Conservation (phyloP, 2,329 filamentous ascomycete genomes). For the Phaeosphaeria sp. region DNA sequence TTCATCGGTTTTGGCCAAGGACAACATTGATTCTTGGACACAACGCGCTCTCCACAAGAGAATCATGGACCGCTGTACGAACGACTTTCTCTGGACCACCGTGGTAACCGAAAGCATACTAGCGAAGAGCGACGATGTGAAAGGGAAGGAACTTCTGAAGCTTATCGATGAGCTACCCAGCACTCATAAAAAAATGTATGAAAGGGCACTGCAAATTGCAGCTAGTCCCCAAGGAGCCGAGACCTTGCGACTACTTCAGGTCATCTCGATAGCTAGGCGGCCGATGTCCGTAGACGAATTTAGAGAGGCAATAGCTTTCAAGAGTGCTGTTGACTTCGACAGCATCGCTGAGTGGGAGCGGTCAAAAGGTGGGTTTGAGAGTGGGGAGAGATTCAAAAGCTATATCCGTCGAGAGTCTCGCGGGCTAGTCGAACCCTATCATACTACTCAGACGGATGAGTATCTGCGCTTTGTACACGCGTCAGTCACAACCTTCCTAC, state of each 20-base stretch:
- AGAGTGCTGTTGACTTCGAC: not conserved
- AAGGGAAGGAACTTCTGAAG: not conserved
- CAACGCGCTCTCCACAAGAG: not conserved
- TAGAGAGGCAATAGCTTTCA: not conserved
- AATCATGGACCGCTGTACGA: slow-evolving; percentile 1
- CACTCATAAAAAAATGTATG: slow-evolving; percentile 1
- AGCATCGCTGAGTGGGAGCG: slow-evolving; percentile 3
- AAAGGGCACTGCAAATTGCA: not conserved
- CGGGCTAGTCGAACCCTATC: not conserved
- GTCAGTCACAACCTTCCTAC: not conserved
- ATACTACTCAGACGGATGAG: not conserved
- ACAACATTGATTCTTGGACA: not conserved
- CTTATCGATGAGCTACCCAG: not conserved
- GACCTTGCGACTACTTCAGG: not conserved
- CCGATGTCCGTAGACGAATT: not conserved
- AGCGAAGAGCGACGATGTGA: not conserved
- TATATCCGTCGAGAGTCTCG: slow-evolving; percentile 1
- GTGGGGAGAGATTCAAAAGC: not conserved
- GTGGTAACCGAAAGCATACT: not conserved
- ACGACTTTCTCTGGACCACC: slow-evolving; percentile 2
- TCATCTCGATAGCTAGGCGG: not conserved
- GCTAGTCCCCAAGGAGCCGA: not conserved
- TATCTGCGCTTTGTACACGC: not conserved
- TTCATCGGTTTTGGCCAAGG: not conserved
- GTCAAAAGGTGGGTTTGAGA: not conserved